phyloP scores from a whole-genome alignment of 129 eudicot genomes.

The Flaveria trinervia region DNA sequence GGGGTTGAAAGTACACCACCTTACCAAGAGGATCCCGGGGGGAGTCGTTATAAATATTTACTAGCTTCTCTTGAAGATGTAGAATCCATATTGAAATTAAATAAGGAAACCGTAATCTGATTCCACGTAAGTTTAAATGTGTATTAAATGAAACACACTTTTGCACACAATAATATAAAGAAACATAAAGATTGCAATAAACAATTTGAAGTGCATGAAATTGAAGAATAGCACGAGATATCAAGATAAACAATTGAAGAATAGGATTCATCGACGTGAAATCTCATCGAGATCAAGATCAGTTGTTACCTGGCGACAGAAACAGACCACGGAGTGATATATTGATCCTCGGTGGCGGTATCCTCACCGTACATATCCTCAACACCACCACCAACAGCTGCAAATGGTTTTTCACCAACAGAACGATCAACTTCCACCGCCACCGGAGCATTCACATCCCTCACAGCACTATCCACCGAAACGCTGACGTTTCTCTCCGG shows the following conservation, averaged over 20 bases:
- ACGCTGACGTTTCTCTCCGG: slow-evolving; percentile 35
- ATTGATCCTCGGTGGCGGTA: slow-evolving; percentile 44
- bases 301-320: slow-evolving; percentile 35
- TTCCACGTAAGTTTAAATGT: neutral
- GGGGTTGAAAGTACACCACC: too few relatives aligned
- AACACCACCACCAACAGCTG: slow-evolving; percentile 42
- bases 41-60: neutral
- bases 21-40: too few relatives aligned
- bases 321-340: slow-evolving; percentile 45
- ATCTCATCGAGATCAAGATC: neutral
- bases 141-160: neutral
- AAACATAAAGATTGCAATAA: neutral
- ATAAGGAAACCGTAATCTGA: neutral
- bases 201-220: neutral
- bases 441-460: slow-evolving; percentile 38
- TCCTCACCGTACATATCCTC: slow-evolving; percentile 47
- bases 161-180: neutral
- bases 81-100: neutral
- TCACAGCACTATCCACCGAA: slow-evolving; percentile 25
- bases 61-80: neutral
- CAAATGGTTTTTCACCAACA: slow-evolving; percentile 12
- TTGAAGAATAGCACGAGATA: neutral
- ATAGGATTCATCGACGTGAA: slow-evolving; percentile 29
- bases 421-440: slow-evolving; percentile 22
- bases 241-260: neutral